Conservation (phyloP, 169 alveolate genomes). For the Cryptosporidium ubiquitum region DNA sequence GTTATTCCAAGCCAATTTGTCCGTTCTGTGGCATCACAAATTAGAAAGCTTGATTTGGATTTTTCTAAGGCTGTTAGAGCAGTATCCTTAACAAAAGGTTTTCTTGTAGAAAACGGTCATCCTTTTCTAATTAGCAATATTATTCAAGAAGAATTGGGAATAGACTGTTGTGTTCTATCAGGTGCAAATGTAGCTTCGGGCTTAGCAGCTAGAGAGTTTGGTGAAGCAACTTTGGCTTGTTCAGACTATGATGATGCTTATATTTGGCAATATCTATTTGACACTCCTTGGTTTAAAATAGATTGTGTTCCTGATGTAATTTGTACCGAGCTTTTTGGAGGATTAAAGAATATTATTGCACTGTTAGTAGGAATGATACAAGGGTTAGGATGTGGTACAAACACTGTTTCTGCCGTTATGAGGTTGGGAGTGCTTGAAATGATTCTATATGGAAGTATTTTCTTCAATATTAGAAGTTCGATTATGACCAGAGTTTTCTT, state of each 20-base stretch:
- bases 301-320: conserved; percentile 89
- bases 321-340: conserved; percentile 94
- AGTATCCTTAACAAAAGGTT: conserved; percentile 86
- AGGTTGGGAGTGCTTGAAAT: conserved; percentile 91
- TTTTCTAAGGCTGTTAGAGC: conserved; percentile 79
- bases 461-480: conserved; percentile 71
- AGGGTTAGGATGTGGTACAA: conserved; percentile 91
- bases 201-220: conserved; percentile 91
- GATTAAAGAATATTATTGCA: conserved; percentile 92
- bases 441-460: conserved; percentile 69
- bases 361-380: conserved; percentile 94
- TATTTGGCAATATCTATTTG: conserved; percentile 88
- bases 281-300: conserved; percentile 89
- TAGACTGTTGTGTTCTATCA: conserved; percentile 84
- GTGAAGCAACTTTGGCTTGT: conserved; percentile 94
- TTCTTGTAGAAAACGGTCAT: conserved; percentile 79
- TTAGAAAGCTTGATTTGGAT: neutral
- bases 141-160: conserved; percentile 79
- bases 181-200: conserved; percentile 93
- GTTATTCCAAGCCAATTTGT: conserved; percentile 92
- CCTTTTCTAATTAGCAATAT: conserved; percentile 82
- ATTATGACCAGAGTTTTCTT: conserved; percentile 85
- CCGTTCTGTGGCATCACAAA: conserved; percentile 28
- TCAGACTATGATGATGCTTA: conserved; percentile 83
- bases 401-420: conserved; percentile 94